Evolutionary conservation across 1,284 basidiomycete species (phyloP), one percentile per base, ranked within the genome.

Genomic region (Leccinum solheimii): DNA sequence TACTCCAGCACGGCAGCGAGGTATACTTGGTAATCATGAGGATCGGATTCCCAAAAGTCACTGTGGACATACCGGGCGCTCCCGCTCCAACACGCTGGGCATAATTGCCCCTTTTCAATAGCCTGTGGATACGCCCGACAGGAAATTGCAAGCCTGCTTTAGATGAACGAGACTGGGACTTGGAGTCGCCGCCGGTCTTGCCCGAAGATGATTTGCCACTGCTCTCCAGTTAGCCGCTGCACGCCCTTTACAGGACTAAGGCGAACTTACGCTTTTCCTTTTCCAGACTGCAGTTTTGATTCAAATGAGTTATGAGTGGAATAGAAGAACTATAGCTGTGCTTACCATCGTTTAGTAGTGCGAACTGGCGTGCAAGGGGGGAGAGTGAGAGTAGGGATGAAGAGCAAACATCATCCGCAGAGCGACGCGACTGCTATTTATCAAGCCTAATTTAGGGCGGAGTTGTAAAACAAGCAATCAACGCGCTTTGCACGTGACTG

Each of bases 41-140:
- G 7, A 27, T 30, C 1, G 3, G n/a, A 40, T 34, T 32, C 9
- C 53, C 57, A 21, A 6, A 34, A n/a, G 3, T 7, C 3, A 1
- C 0, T 19, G 14, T 10, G 26, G 40, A 80, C 85, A 66, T 76
- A 91, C 88, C 91, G 71, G 87, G 88, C 64, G 91, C 86, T 73
- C 83, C 84, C 61, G 83, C 81, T 77, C 86, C 87, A 61, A 92
- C 80, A 76, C 88, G 85, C 75, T 87, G 83, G 23, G 86, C 87
- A 71, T 91, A 90, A 81, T 91, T 90, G 64, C 90, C 88, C 76
- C 86, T 86, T 82, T 91, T 93, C 70, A 94, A 76, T 60, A 90
- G 81, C 80, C 92, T 86, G 77, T 94, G 91, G 72, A 95, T 90
- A 85, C 93, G 91, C 77, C 90, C 89, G 67, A 95, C 92, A 63